Percentiles rank a stretch among this genome's conserved stretches.
phyloP scores from a whole-genome alignment of 371 early-diverging fungal species.

The Mucor mucedo region DNA sequence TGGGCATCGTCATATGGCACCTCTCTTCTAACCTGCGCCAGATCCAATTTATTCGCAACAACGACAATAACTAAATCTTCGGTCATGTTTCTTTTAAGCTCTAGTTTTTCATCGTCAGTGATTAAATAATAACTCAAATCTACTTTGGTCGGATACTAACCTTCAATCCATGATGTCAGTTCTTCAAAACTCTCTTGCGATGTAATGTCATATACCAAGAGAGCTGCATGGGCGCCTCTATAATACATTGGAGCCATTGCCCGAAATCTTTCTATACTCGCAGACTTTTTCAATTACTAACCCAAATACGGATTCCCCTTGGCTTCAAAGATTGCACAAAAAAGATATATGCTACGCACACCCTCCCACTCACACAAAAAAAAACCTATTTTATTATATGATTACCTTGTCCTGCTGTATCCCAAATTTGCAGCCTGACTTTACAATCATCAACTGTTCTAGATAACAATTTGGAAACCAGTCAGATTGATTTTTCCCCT shows the following conservation, averaged over 20 bases:
- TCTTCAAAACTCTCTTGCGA: constrained; percentile 66
- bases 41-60: constrained; percentile 79
- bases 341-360: neutral
- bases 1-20: constrained; percentile 63
- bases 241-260: constrained; percentile 84
- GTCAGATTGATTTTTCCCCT: neutral
- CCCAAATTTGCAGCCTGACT: constrained; percentile 75
- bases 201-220: constrained; percentile 70
- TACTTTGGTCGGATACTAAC: constrained; percentile 17
- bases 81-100: constrained; percentile 74
- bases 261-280: constrained; percentile 59
- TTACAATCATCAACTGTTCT: constrained; percentile 71
- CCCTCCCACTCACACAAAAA: constrained; percentile 1
- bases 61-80: constrained; percentile 73
- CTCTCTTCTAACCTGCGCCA: constrained; percentile 63
- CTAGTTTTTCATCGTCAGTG: constrained; percentile 30
- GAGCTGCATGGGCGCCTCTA: constrained; percentile 75
- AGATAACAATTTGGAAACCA: constrained; percentile 2
- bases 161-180: constrained; percentile 71
- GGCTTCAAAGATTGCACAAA: neutral
- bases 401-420: constrained; percentile 72
- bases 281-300: constrained; percentile 11
- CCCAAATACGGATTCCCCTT: neutral
- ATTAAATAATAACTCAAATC: neutral
- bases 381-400: constrained; percentile 8